These are phyloP conservation scores for Metrosideros polymorpha DNA, from an alignment of 441 rosid genomes.

Conservation along the genomic window DNA sequence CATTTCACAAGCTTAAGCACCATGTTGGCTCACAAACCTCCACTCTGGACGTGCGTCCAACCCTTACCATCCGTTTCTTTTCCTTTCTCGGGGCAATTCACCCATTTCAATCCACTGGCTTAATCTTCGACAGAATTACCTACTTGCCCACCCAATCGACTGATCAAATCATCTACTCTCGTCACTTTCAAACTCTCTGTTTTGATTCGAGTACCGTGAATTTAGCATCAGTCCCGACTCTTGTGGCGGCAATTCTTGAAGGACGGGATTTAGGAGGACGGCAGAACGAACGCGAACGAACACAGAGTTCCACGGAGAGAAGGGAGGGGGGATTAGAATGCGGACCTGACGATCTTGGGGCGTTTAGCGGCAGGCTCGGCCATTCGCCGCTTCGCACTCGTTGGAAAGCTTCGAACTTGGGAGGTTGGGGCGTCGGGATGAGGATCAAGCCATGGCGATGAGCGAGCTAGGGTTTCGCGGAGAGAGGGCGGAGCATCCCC, in stretches of 20 bases:
- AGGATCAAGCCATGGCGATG: background rate
- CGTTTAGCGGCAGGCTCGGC: constrained; percentile 41
- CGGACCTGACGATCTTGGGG: constrained; percentile 33
- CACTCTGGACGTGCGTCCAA: background rate
- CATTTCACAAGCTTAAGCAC: background rate
- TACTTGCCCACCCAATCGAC: background rate
- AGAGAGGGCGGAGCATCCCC: background rate
- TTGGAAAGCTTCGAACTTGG: background rate
- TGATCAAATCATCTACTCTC: background rate
- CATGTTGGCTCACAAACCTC: background rate
- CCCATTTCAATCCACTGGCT: background rate
- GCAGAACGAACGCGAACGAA: background rate
- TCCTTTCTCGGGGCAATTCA: background rate
- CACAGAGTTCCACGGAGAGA: background rate
- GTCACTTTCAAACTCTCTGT: background rate
- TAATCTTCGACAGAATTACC: background rate
- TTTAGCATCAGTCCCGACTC: background rate
- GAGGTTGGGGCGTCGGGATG: background rate
- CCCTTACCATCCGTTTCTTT: background rate
- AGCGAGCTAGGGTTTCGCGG: background rate
- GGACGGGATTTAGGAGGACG: background rate
- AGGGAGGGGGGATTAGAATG: background rate
- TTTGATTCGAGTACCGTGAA: background rate
- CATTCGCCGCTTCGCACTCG: background rate
- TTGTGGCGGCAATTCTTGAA: background rate